These are phyloP conservation scores for Fusarium scirpi DNA, from an alignment of 2,329 filamentous ascomycete genomes.

Conservation along the genomic window DNA sequence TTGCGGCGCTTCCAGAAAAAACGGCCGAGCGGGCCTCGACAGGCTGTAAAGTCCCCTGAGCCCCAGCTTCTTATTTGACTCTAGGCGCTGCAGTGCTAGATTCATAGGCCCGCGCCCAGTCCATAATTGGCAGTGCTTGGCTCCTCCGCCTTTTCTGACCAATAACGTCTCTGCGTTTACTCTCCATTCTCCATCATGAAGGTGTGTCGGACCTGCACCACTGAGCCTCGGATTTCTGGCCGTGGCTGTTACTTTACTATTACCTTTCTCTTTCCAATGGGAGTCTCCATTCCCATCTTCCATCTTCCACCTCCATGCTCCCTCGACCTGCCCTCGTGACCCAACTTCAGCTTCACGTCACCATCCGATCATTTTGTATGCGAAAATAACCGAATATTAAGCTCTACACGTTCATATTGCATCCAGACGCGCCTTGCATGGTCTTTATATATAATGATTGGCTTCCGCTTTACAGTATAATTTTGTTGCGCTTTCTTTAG, in stretches of 20 bases:
- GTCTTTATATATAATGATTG: slow-evolving; percentile 51
- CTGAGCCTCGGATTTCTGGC: slow-evolving; percentile 40
- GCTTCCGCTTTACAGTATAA: slow-evolving; percentile 40
- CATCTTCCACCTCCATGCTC: slow-evolving; percentile 33
- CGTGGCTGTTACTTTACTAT: slow-evolving; percentile 34
- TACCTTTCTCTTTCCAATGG: slow-evolving; percentile 34
- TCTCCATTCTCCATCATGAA: slow-evolving; percentile 38
- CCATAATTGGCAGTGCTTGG: slow-evolving; percentile 6
- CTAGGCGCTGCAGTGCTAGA: slow-evolving; percentile 25
- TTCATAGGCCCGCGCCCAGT: slow-evolving; percentile 9
- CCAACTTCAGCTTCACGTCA: slow-evolving; percentile 20
- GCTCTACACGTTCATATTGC: slow-evolving; percentile 28
- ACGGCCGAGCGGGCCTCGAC: slow-evolving; percentile 1
- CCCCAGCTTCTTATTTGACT: slow-evolving; percentile 23
- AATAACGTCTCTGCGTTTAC: slow-evolving; percentile 23
- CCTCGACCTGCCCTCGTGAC: slow-evolving; percentile 16
- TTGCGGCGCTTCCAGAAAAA: slow-evolving; percentile 25
- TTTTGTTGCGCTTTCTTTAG: slow-evolving; percentile 24
- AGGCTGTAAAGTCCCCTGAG: slow-evolving; percentile 18
- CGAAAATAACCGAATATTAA: not conserved
- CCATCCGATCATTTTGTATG: not conserved
- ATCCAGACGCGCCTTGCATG: slow-evolving; percentile 47
- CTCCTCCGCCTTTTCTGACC: slow-evolving; percentile 19
- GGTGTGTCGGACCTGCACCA: slow-evolving; percentile 30
- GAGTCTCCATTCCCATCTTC: slow-evolving; percentile 32